Evolutionary conservation across 2,329 filamentous ascomycete species (phyloP), one percentile per base, ranked within the genome.

Genomic region (Xylaria sp.): DNA sequence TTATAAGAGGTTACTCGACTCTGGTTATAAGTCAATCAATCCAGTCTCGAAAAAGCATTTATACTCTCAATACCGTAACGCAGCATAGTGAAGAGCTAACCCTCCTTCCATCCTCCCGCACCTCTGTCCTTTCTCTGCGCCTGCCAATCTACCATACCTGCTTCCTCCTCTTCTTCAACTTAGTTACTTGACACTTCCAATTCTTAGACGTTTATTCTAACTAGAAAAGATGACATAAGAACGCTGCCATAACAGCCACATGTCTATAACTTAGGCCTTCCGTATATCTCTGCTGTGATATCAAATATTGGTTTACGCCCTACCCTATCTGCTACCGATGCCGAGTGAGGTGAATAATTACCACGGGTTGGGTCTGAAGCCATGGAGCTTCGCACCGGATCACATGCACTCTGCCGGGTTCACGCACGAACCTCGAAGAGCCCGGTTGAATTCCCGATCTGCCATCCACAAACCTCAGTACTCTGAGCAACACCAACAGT

Each of bases 381-480:
- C 50, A 46, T 36, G 50, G 32, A 48, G 45, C 39, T 36, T 39
- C 9, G 39, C 57, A 7, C 41, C 61, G 4, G 59, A 58, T 30
- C 68, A 69, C 28, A 32, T 9, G 2, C 68, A 69, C 41, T 62
- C 68, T 6, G 23, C 41, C 5, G 63, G 60, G 1, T 69, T 69
- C 36, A 62, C 61, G 2, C 61, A 67, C 28, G 28, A 65, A 25
- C 48, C 53, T 41, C 63, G 60, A 8, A 36, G 4, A 20, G 30
- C 18, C 4, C 52, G 28, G 15, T 48, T 25, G 18, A 53, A 28
- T 28, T 43, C 55, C n/a, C 65, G 62, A 28, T 39, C 53, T 18
- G 10, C 62, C 30, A n/a, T 68, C 48, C 63, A 55, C 30, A 68
- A 63, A 39, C 68, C 68, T 23, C 65, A 25, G 36, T 70, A 70